Conservation (phyloP, 139 green algal species). For the Pleodorina starrii region DNA sequence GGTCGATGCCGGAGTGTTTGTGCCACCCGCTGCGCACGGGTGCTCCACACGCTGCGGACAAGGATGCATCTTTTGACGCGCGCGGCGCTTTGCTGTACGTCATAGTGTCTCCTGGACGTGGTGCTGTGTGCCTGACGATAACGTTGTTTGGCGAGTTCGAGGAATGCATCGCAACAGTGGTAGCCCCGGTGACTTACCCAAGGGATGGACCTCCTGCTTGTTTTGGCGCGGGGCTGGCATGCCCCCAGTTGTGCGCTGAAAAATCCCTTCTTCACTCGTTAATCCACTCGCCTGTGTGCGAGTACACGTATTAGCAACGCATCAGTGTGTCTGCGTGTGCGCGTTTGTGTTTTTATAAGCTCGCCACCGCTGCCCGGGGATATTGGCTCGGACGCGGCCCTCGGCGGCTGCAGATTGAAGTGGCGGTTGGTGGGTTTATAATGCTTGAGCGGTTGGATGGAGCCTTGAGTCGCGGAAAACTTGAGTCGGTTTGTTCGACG, state of each 20-base stretch:
- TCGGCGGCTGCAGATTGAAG: neutral
- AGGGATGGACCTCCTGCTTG: neutral
- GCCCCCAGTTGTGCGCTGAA: neutral
- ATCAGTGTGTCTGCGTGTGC: neutral
- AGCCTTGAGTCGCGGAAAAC: neutral
- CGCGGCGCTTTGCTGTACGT: too few species aligned
- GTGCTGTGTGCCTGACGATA: neutral
- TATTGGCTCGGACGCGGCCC: conserved; percentile 5
- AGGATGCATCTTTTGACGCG: too few species aligned
- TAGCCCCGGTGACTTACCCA: neutral
- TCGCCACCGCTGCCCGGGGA: neutral
- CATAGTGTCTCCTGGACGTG: too few species aligned
- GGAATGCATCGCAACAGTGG: too few species aligned
- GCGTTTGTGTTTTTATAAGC: neutral
- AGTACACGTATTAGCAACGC: too few species aligned
- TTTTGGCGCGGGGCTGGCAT: neutral
- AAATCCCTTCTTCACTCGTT: neutral
- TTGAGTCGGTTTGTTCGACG: neutral
- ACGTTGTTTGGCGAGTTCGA: too few species aligned
- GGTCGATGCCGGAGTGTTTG: too few species aligned
- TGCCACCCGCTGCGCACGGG: too few species aligned
- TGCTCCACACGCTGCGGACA: too few species aligned
- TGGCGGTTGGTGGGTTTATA: neutral
- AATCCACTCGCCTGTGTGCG: neutral
- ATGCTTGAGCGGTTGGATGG: neutral